Evolutionary conservation across 768 basidiomycete genomes (phyloP).

Genomic region (Coprinellus aureogranulatus): DNA sequence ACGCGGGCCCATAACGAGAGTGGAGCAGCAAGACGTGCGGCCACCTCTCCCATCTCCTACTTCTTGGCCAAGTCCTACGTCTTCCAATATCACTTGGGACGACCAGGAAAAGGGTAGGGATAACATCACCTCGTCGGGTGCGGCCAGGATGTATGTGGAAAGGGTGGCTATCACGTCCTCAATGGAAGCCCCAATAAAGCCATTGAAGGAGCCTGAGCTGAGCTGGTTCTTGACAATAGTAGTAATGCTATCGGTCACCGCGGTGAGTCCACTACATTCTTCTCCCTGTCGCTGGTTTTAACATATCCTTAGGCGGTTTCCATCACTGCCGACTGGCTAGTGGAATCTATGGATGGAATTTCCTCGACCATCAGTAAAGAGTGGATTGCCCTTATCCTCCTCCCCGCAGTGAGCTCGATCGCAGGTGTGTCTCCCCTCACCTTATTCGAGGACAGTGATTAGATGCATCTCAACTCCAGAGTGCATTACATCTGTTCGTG

Average conservation of each 20-base stretch:
- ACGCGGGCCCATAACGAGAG: no score
- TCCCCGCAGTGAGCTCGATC: conserved; percentile 80
- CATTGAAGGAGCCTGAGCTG: conserved; percentile 48
- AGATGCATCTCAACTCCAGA: conserved; percentile 42
- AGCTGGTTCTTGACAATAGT: conserved; percentile 57
- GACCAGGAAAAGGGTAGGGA: background rate
- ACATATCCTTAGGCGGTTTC: conserved; percentile 43
- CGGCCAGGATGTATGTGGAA: background rate
- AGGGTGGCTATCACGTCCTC: background rate
- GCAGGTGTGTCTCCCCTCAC: conserved; percentile 59
- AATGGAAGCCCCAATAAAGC: conserved; percentile 6
- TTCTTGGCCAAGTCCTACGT: no score
- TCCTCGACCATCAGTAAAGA: conserved; percentile 73
- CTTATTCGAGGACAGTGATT: no score
- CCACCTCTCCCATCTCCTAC: no score
- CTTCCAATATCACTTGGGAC: background rate
- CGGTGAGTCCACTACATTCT: conserved; percentile 40
- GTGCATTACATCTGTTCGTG: conserved; percentile 85
- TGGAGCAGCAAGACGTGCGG: no score
- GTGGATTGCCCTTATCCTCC: conserved; percentile 85
- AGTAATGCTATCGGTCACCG: conserved; percentile 58
- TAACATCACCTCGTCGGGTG: background rate
- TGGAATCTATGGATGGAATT: conserved; percentile 80
- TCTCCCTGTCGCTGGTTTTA: background rate
- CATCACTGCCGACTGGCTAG: conserved; percentile 64